Base-by-base conservation (phyloP, 2,329 filamentous ascomycete species). In the Calonectria pseudoreteaudii region DNA sequence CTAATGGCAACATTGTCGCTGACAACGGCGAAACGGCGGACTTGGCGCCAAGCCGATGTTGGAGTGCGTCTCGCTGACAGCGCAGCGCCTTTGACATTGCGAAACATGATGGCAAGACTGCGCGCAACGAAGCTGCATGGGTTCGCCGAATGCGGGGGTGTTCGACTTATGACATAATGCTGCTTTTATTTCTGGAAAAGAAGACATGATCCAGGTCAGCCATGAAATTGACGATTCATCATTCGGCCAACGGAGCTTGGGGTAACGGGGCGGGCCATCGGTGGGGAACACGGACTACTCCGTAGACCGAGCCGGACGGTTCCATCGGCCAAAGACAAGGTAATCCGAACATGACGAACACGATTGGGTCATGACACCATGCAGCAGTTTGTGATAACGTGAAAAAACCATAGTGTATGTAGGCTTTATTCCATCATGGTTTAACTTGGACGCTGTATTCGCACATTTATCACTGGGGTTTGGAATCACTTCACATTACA, bases 1-100 rank as follows among this genome's bases (percentile, higher is more conserved):
- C 79, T 81, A 34, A 79, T 31, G 1, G 77, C 70, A 11, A 79
- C 71, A 53, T 70, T 56, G 30, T 69, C 53, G 28, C 52, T 44
- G 41, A 60, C 30, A 60, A 60, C 66, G 18, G 66, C 53, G n/a
- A 62, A 50, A 3, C 52, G 28, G 18, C 66, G 66, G 26, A 49
- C 30, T n/a, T 69, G 66, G n/a, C 23, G 41, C 28, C 53, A 34
- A 31, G 49, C 20, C 44, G 52, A 52, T 4, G 31, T 28, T 60
- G 56, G 7, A 13, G 56, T 38, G 34, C 34, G 56, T 36, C 53
- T n/a, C 13, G 31, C 53, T n/a, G 53, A 41, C 14, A 36, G 56
- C 53, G n/a, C 53, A 38, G n/a, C 31, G 13, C 41, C 41, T 47
- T 6, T 47, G 20, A 60, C 53, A n/a, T 60, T 53, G 41, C 66